Percentiles rank a stretch among this genome's conserved stretches.
phyloP scores from a whole-genome alignment of 495 filamentous ascomycete species.

The Xylaria grammica region DNA sequence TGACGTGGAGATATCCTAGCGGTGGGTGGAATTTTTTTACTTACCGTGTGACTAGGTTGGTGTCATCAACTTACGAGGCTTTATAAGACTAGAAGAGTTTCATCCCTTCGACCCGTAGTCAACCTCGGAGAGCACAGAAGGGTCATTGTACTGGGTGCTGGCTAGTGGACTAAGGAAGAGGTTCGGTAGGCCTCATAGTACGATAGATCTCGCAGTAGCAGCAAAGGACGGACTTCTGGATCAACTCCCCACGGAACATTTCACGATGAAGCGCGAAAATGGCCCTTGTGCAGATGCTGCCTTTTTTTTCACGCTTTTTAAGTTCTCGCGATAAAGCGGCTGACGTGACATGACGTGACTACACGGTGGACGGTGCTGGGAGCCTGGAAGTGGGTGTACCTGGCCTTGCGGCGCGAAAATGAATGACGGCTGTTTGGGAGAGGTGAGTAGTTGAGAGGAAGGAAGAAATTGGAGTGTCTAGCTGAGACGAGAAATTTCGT shows the following conservation, averaged over 20 bases:
- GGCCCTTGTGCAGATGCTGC: conserved; percentile 62
- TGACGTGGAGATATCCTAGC: conserved; percentile 78
- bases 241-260: conserved; percentile 67
- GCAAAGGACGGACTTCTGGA: conserved; percentile 59
- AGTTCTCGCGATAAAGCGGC: too few relatives aligned
- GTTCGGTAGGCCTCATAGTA: conserved; percentile 15
- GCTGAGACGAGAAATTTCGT: not conserved
- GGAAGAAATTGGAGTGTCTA: conserved; percentile 4
- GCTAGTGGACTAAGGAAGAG: conserved; percentile 3
- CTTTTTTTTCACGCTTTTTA: conserved; percentile 41
- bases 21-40: conserved; percentile 31
- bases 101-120: not conserved
- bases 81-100: not conserved
- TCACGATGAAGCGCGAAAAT: conserved; percentile 63
- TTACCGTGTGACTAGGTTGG: not conserved
- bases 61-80: conserved; percentile 2
- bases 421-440: conserved; percentile 34
- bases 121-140: conserved; percentile 2
- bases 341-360: too few relatives aligned
- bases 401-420: conserved; percentile 94
- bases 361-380: conserved; percentile 88
- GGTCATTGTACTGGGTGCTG: not conserved
- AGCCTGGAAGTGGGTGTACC: conserved; percentile 94
- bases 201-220: conserved; percentile 16
- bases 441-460: not conserved